phyloP scores from a whole-genome alignment of 2,329 filamentous ascomycete genomes.

The Cytospora chrysosperma region DNA sequence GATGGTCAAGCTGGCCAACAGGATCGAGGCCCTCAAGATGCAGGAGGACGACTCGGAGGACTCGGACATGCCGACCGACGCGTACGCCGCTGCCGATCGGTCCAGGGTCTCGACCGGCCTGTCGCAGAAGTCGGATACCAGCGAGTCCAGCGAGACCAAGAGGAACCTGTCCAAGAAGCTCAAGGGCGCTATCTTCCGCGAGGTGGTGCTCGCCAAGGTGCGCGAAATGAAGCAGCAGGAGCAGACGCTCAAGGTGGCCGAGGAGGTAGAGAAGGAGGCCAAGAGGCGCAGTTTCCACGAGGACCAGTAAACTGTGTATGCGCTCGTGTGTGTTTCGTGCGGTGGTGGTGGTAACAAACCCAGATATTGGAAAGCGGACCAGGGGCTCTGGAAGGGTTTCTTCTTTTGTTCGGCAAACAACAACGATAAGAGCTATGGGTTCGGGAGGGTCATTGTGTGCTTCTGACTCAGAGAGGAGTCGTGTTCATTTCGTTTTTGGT shows the following conservation, averaged over 20 bases:
- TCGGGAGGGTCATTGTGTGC: not conserved
- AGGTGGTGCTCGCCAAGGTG: conserved; percentile 92
- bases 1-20: conserved; percentile 91
- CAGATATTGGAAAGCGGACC: not conserved
- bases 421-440: not conserved
- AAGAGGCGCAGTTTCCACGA: conserved; percentile 37
- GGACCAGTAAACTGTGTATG: conserved; percentile 21
- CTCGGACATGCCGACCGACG: conserved; percentile 67
- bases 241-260: conserved; percentile 66
- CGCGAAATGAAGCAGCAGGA: conserved; percentile 88
- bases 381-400: not conserved
- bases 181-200: conserved; percentile 79
- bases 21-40: conserved; percentile 91
- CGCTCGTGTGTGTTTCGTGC: not conserved
- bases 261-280: conserved; percentile 52
- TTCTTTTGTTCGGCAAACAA: not conserved
- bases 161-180: conserved; percentile 49
- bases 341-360: not conserved
- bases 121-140: conserved; percentile 24
- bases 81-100: conserved; percentile 56
- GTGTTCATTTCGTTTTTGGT: not conserved
- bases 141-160: conserved; percentile 39
- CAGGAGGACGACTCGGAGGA: conserved; percentile 81
- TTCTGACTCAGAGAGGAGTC: not conserved
- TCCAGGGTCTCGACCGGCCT: conserved; percentile 24